A percentile compares a stretch with the other conserved stretches of the same genome.
phyloP scores from a whole-genome alignment of 345 rosid genomes.

The Linum tenue region DNA sequence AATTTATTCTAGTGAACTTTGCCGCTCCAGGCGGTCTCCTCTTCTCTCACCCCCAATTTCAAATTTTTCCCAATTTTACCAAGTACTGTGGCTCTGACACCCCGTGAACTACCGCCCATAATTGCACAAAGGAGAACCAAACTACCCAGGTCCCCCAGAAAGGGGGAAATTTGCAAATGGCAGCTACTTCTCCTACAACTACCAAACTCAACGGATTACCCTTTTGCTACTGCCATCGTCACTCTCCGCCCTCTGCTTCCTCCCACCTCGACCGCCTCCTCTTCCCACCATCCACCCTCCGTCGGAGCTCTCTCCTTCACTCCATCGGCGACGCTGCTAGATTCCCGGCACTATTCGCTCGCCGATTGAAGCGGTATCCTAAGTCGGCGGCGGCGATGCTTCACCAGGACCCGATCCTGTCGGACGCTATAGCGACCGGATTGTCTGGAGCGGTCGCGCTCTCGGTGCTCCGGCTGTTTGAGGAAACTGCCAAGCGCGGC shows the following conservation, averaged over 20 bases:
- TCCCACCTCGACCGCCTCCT: not conserved
- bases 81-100: no score
- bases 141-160: not conserved
- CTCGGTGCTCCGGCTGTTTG: slow-evolving; percentile 42
- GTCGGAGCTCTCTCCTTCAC: not conserved
- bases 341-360: slow-evolving; percentile 9
- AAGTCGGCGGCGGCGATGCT: slow-evolving; percentile 28
- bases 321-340: not conserved
- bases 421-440: slow-evolving; percentile 46
- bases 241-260: not conserved
- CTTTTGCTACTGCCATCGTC: not conserved
- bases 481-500: slow-evolving; percentile 54
- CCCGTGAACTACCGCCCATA: no score
- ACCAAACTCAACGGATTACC: not conserved
- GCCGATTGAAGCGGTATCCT: slow-evolving; percentile 10
- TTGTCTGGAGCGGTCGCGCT: slow-evolving; percentile 34
- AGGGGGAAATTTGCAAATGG: not conserved
- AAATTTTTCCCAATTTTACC: no score
- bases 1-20: no score
- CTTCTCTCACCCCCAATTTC: no score
- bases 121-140: no score
- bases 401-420: slow-evolving; percentile 37
- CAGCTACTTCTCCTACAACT: not conserved
- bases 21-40: no score
- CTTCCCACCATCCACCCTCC: not conserved